phyloP scores from a whole-genome alignment of 2,329 filamentous ascomycete species.

The Colletotrichum falcatum region DNA sequence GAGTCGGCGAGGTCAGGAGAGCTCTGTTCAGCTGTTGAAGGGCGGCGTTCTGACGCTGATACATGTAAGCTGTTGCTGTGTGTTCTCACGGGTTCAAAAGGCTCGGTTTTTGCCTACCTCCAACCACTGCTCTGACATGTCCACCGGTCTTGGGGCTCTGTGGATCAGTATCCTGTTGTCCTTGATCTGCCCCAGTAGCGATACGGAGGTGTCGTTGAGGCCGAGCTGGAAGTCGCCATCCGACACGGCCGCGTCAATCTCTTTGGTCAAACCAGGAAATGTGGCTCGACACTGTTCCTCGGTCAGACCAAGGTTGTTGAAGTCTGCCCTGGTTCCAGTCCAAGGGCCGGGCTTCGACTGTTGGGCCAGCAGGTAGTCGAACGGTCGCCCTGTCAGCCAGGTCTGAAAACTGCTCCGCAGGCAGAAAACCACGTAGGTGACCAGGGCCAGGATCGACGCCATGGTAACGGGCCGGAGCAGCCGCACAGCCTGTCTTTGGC shows the following conservation, averaged over 20 bases:
- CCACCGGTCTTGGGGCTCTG: slow-evolving; percentile 53
- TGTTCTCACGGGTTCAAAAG: neutral
- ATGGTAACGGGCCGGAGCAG: slow-evolving; percentile 23
- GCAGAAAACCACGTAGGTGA: slow-evolving; percentile 14
- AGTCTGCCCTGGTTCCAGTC: neutral
- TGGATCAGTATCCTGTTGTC: slow-evolving; percentile 57
- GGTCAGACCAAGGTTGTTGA: slow-evolving; percentile 54
- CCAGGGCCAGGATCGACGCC: neutral
- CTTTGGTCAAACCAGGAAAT: slow-evolving; percentile 61
- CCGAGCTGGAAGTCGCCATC: slow-evolving; percentile 58
- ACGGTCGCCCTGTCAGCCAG: neutral
- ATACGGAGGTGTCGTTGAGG: slow-evolving; percentile 46
- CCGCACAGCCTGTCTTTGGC: slow-evolving; percentile 12
- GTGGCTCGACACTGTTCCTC: slow-evolving; percentile 55
- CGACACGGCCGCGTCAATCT: slow-evolving; percentile 59
- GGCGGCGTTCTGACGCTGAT: slow-evolving; percentile 61
- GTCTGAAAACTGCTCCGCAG: neutral
- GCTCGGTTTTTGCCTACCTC: slow-evolving; percentile 43
- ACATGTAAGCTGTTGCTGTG: slow-evolving; percentile 28
- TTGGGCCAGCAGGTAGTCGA: neutral
- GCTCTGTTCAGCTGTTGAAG: slow-evolving; percentile 67
- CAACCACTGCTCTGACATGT: slow-evolving; percentile 59
- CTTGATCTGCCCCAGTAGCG: slow-evolving; percentile 52
- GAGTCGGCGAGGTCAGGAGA: slow-evolving; percentile 60
- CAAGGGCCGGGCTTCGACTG: neutral